Evolutionary conservation across 441 rosid genomes (phyloP), one percentile per base, ranked within the genome.

Genomic region (Syzygium syzygioides): DNA sequence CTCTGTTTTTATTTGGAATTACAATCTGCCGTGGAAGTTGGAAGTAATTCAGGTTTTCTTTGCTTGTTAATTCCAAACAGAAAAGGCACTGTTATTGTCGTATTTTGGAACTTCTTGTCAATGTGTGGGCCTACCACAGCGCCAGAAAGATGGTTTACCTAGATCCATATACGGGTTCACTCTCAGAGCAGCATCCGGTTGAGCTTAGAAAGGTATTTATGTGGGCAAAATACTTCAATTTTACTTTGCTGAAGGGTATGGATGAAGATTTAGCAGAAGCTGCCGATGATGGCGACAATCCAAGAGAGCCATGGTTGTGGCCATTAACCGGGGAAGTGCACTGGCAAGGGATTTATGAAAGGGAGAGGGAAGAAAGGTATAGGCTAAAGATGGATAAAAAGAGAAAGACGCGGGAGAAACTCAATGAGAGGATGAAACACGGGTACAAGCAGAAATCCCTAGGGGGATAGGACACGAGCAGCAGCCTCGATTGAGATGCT

Each of bases 221-320:
- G 89, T 97, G 99, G 99, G 94, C 93, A 2, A 98, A 95, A 89
- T 98, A 97, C 93, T 97, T 98, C 86, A 93, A 95, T 88, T 91
- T 93, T 85, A 93, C 96, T 56, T 89, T 98, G 88, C 91, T 98
- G 86, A 98, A 96, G 94, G 95, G 93, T 87, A 98, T 98, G 98
- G 99, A 98, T 86, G 99, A 98, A 93, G 99, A 96, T 91, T 93
- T 98, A 23, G 99, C 99, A 9, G 99, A 98, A 95, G 98, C 99
- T 88, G 97, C 99, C 55, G 99, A 98, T 85, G 99, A 98, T 89
- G 94, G 91, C 8, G 96, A 96, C 91, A 88, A 93, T 90, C 98
- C 96, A 50, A 93, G 96, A 76, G 94, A 95, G 88, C 91, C 64
- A 86, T 98, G 99, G 99, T 64, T 98, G 87, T 98, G 99, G 99